These are phyloP conservation scores for Aspergillus panamensis DNA, from an alignment of 495 filamentous ascomycete species.

Conservation along the genomic window DNA sequence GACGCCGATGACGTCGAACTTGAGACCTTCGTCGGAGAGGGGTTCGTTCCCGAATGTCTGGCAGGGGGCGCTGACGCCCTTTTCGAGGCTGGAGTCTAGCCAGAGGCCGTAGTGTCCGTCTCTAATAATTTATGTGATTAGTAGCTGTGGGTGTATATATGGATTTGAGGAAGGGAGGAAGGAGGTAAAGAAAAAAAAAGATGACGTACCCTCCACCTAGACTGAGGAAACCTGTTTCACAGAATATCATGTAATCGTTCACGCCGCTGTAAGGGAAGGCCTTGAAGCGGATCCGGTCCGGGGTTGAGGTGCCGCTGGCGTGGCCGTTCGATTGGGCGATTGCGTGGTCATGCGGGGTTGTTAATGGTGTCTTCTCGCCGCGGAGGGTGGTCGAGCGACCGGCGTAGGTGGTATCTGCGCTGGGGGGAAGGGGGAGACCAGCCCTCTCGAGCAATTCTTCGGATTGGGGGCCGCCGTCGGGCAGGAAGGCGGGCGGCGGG, in stretches of 20 bases:
- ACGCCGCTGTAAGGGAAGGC: slow-evolving; percentile 94
- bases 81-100: slow-evolving; percentile 85
- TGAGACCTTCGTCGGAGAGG: slow-evolving; percentile 88
- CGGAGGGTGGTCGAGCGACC: slow-evolving; percentile 66
- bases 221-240: slow-evolving; percentile 79
- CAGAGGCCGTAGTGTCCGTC: slow-evolving; percentile 92
- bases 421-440: slow-evolving; percentile 66
- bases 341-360: slow-evolving; percentile 25
- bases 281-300: slow-evolving; percentile 82
- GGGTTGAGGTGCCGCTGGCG: slow-evolving; percentile 43
- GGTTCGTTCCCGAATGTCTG: slow-evolving; percentile 94
- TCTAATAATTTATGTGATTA: slow-evolving; percentile 32
- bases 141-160: not conserved
- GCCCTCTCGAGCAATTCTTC: slow-evolving; percentile 39
- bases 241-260: slow-evolving; percentile 96
- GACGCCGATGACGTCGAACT: slow-evolving; percentile 88
- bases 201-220: slow-evolving; percentile 70
- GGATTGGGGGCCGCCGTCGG: slow-evolving; percentile 33
- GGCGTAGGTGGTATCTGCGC: slow-evolving; percentile 66
- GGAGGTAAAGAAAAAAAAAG: slow-evolving; percentile 4
- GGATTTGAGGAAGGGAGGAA: not conserved
- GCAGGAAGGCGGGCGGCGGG: slow-evolving; percentile 45
- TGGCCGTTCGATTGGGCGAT: slow-evolving; percentile 24
- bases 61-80: slow-evolving; percentile 74
- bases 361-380: slow-evolving; percentile 24